Conservation (phyloP, 1,284 basidiomycete genomes). For the Leccinum griseonigrum region DNA sequence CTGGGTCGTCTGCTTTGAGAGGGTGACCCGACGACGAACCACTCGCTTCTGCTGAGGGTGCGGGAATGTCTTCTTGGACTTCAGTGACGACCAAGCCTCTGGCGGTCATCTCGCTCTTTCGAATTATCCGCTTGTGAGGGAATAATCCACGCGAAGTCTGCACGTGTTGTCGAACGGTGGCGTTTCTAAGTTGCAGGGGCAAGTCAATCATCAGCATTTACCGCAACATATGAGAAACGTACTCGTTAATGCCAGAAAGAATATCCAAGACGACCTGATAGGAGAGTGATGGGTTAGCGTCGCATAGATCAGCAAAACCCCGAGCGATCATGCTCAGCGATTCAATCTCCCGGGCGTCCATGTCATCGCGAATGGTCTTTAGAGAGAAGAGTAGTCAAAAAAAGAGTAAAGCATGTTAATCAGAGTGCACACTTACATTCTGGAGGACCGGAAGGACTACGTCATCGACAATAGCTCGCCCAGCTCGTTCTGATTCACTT, state of each 20-base stretch:
- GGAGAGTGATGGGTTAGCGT: conserved; percentile 78
- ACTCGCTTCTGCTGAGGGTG: conserved; percentile 40
- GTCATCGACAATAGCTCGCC: conserved; percentile 72
- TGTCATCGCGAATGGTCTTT: conserved; percentile 78
- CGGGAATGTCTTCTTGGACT: conserved; percentile 64
- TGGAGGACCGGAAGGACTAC: conserved; percentile 77
- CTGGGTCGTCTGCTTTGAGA: conserved; percentile 36
- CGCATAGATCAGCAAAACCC: conserved; percentile 83
- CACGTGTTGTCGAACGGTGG: conserved; percentile 73
- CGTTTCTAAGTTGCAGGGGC: conserved; percentile 48
- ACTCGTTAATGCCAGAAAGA: conserved; percentile 90
- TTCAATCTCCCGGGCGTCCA: conserved; percentile 86
- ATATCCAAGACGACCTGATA: conserved; percentile 88
- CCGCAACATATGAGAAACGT: conserved; percentile 33
- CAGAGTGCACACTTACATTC: conserved; percentile 46
- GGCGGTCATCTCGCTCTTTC: conserved; percentile 79
- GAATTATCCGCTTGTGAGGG: conserved; percentile 74
- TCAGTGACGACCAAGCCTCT: conserved; percentile 78
- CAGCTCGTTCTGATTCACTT: conserved; percentile 65
- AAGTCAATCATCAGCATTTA: conserved; percentile 1
- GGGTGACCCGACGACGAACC: conserved; percentile 28
- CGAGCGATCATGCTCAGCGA: conserved; percentile 86
- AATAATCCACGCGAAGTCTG: conserved; percentile 70
- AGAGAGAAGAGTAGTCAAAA: conserved; percentile 14
- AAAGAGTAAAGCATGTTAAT: neutral